phyloP scores from a whole-genome alignment of 2,329 filamentous ascomycete species.

The Blastomyces gilchristii region DNA sequence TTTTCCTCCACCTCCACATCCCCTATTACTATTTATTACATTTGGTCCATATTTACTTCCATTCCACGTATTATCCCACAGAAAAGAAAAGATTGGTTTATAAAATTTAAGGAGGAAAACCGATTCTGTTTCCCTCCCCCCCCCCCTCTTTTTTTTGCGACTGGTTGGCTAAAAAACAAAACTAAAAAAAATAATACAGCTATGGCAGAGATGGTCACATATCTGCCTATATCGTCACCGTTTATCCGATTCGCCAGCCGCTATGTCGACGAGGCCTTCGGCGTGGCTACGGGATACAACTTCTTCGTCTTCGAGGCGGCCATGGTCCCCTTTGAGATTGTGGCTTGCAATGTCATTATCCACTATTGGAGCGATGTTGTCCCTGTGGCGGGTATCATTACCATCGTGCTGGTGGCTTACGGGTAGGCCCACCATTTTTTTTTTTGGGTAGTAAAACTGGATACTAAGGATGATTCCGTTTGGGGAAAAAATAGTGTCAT shows the following conservation, averaged over 20 bases:
- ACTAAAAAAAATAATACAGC: slow-evolving; percentile 13
- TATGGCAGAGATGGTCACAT: slow-evolving; percentile 44
- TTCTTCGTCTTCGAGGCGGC: slow-evolving; percentile 44
- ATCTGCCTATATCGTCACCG: slow-evolving; percentile 38
- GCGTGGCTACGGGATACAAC: slow-evolving; percentile 40
- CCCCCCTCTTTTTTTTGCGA: too few species aligned
- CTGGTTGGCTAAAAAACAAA: neutral
- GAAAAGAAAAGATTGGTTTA: slow-evolving; percentile 8
- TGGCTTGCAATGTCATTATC: slow-evolving; percentile 42
- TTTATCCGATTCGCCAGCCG: slow-evolving; percentile 40
- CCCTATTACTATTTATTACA: neutral
- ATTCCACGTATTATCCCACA: too few species aligned
- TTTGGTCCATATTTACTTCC: neutral
- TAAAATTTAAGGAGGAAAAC: slow-evolving; percentile 16
- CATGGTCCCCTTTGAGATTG: slow-evolving; percentile 44
- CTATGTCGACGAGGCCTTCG: slow-evolving; percentile 41
- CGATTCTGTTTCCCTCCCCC: too few species aligned
- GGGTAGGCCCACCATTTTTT: slow-evolving; percentile 22
- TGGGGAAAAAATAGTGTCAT: slow-evolving; percentile 35
- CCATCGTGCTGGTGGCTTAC: slow-evolving; percentile 38
- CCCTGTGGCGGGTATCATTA: slow-evolving; percentile 38
- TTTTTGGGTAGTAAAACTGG: neutral
- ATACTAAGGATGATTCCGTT: neutral
- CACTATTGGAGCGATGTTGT: slow-evolving; percentile 41
- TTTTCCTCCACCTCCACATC: too few species aligned